These are phyloP conservation scores for Cenchrus americanus DNA, from an alignment of 176 grass and related monocot genomes.

Conservation along the genomic window DNA sequence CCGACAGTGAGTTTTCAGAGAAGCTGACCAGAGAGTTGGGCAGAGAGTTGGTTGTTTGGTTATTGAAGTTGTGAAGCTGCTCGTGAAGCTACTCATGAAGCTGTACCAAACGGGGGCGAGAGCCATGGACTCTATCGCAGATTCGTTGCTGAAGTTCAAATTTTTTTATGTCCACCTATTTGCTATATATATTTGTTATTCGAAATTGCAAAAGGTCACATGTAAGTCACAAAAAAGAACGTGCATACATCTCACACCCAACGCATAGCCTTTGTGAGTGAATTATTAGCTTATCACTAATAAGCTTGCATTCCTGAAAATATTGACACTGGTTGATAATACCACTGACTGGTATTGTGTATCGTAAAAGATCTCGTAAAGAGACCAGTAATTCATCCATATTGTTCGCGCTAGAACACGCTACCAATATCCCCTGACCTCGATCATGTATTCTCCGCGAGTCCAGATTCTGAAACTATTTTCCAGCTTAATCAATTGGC, in stretches of 20 bases:
- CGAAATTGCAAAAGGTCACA: background rate
- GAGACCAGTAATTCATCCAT: background rate
- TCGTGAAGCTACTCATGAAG: no score
- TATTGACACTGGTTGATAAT: no score
- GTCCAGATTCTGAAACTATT: background rate
- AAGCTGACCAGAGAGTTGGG: no score
- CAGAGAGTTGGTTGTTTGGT: no score
- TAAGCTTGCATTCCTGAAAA: no score
- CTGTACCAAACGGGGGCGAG: no score
- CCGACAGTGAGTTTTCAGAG: no score
- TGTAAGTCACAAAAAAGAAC: background rate
- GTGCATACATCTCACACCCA: no score
- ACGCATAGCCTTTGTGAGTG: no score
- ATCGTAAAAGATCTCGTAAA: background rate
- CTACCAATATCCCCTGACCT: background rate
- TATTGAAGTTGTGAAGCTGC: no score
- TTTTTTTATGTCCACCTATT: background rate
- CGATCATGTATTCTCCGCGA: background rate
- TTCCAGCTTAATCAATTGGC: background rate
- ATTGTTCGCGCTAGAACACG: slow-evolving; percentile 6
- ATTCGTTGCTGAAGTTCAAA: background rate
- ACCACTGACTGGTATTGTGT: no score
- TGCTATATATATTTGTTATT: background rate
- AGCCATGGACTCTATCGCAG: background rate
- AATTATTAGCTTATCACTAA: no score